Percentiles rank a stretch among this genome's conserved stretches.
These are phyloP conservation scores for Exophiala sp. DNA, from an alignment of 2,329 filamentous ascomycete species.

Conservation along the genomic window DNA sequence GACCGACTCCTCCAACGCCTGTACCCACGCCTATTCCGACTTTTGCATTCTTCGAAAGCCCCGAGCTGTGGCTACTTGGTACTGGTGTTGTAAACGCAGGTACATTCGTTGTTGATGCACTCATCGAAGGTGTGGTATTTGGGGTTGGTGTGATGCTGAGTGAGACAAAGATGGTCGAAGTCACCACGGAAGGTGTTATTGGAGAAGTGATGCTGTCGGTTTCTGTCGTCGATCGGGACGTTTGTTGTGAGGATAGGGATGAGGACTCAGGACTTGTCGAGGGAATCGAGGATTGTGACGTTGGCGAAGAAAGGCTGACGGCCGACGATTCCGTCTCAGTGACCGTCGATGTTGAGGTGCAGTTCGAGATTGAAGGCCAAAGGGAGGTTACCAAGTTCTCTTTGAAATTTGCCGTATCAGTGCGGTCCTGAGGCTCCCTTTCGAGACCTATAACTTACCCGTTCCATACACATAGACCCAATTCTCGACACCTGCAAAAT, in stretches of 20 bases:
- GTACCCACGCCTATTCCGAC: conserved; percentile 1
- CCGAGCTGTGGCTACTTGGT: background rate
- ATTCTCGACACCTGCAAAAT: background rate
- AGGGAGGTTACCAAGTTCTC: background rate
- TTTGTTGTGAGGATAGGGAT: background rate
- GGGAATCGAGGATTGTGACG: no score
- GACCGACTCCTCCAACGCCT: background rate
- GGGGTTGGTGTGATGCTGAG: background rate
- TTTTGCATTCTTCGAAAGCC: background rate
- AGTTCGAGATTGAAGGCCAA: background rate
- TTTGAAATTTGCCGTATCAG: background rate
- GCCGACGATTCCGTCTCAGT: no score
- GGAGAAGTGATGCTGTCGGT: background rate
- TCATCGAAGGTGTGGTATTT: background rate
- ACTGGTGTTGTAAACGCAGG: background rate
- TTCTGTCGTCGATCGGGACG: background rate
- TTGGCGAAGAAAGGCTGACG: no score
- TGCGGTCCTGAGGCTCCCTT: background rate
- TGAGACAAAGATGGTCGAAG: background rate
- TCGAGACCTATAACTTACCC: background rate
- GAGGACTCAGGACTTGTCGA: no score
- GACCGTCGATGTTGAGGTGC: background rate
- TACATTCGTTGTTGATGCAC: background rate
- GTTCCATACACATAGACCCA: conserved; percentile 1
- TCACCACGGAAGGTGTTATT: background rate